Evolutionary conservation across 345 rosid genomes (phyloP).

Genomic region (Gossypium australe): DNA sequence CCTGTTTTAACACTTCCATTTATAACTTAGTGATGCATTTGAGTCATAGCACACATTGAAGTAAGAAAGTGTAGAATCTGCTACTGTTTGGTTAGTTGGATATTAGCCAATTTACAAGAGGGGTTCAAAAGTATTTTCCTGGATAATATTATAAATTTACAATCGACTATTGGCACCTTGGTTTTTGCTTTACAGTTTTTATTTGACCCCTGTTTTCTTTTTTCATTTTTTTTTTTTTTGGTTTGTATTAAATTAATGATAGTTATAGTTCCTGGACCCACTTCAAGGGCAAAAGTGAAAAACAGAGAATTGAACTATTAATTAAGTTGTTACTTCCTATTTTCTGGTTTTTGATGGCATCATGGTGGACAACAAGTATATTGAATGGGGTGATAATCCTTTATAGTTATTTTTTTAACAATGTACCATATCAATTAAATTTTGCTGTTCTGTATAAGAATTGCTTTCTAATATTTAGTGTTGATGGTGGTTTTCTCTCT

Average conservation of each 20-base stretch:
- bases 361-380: not conserved
- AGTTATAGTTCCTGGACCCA: not conserved
- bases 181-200: not conserved
- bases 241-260: not conserved
- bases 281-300: not conserved
- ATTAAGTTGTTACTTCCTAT: not conserved
- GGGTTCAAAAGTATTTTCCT: not conserved
- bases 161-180: not conserved
- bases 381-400: not conserved
- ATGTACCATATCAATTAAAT: not conserved
- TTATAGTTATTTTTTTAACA: not conserved
- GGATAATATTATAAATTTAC: not conserved
- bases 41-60: not conserved
- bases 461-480: not conserved
- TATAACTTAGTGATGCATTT: slow-evolving; percentile 6
- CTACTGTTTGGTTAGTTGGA: not conserved
- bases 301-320: not conserved
- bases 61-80: not conserved
- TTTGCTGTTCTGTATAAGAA: not conserved
- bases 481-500: not conserved
- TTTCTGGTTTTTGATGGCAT: not conserved
- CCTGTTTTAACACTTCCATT: not conserved
- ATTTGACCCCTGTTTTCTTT: not conserved
- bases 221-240: not conserved
- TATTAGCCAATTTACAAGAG: not conserved